Percentiles rank a stretch among this genome's conserved stretches.
phyloP scores from a whole-genome alignment of 768 basidiomycete genomes.

The Kwoniella sp. region DNA sequence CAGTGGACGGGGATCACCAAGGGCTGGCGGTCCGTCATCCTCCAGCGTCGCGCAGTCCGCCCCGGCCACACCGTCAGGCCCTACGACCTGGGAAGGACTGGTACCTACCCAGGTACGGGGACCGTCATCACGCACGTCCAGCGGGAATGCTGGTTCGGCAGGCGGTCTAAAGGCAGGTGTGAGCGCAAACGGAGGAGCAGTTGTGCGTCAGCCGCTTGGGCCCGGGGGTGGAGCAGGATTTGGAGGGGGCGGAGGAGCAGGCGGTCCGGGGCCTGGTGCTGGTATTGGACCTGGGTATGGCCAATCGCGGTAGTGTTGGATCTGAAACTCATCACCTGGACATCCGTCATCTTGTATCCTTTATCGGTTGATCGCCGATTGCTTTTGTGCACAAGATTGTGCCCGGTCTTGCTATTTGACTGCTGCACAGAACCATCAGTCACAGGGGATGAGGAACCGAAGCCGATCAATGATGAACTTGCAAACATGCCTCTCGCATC shows the following conservation, averaged over 20 bases:
- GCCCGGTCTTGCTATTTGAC: no score
- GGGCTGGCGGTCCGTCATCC: no score
- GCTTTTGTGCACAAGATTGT: no score
- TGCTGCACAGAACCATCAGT: no score
- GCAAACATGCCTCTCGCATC: no score
- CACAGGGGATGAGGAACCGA: no score
- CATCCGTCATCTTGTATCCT: no score
- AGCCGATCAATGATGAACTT: no score
- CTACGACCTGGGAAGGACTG: conserved; percentile 3
- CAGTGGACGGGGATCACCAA: background rate
- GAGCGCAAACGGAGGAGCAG: background rate
- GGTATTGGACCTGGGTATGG: background rate
- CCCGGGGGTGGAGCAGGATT: conserved; percentile 5
- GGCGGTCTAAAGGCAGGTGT: background rate
- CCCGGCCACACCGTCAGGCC: background rate
- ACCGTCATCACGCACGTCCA: conserved; percentile 1
- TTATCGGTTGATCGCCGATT: no score
- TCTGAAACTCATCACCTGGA: no score
- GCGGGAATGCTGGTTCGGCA: background rate
- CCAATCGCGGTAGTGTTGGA: no score
- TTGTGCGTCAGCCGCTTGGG: conserved; percentile 15
- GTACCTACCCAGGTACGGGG: conserved; percentile 7
- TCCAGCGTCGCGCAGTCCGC: no score
- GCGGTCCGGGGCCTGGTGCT: background rate
- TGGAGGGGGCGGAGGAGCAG: background rate